Conservation (phyloP, 1,284 basidiomycete genomes). For the Pseudozyma tsukubaensis region DNA sequence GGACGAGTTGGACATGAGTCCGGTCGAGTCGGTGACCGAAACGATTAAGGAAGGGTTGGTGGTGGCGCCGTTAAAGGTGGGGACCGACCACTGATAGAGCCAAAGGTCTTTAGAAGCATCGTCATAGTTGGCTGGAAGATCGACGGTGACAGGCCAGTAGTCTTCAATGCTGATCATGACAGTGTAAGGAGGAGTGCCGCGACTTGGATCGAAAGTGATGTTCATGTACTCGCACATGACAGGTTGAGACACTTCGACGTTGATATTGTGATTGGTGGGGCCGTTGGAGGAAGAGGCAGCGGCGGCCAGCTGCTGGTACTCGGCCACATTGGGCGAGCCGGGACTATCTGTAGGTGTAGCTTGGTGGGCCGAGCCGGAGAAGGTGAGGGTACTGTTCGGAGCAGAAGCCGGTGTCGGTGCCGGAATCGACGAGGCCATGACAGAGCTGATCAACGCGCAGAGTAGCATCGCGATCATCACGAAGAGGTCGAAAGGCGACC, state of each 20-base stretch:
- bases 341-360: conserved; percentile 8
- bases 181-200: conserved; percentile 52
- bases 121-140: conserved; percentile 44
- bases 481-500: not conserved
- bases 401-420: conserved; percentile 5
- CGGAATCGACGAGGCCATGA: conserved; percentile 6
- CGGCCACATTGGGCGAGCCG: not conserved
- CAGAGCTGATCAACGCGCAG: conserved; percentile 2
- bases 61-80: conserved; percentile 32
- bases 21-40: conserved; percentile 54
- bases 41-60: conserved; percentile 50
- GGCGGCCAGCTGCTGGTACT: conserved; percentile 20
- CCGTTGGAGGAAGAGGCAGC: conserved; percentile 2
- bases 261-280: conserved; percentile 22
- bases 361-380: not conserved
- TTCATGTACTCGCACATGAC: conserved; percentile 52
- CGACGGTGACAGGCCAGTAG: conserved; percentile 47
- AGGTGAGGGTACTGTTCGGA: not conserved
- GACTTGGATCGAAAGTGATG: conserved; percentile 56
- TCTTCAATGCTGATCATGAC: conserved; percentile 54
- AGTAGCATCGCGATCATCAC: conserved; percentile 9
- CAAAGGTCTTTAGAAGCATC: conserved; percentile 42
- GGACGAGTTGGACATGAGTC: conserved; percentile 55
- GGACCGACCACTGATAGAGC: conserved; percentile 53
- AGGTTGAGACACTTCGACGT: conserved; percentile 44